Percentiles rank a stretch among this genome's conserved stretches.
Conservation (phyloP, 1,139 yeast species). For the Debaryomycetaceae sp. region DNA sequence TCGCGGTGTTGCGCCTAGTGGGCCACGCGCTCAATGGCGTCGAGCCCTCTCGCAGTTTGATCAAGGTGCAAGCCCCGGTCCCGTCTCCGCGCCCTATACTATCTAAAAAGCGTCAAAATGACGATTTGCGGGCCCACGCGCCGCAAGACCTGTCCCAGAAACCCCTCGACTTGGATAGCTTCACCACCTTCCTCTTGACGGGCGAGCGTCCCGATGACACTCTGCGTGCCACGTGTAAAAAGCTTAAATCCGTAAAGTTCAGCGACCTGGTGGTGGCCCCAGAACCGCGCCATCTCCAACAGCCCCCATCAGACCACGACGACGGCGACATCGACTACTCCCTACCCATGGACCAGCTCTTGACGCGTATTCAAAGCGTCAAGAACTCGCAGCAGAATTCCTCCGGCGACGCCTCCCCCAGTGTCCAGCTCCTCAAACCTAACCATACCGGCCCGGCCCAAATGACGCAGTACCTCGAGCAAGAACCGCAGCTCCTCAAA, state of each 20-base stretch:
- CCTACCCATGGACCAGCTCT: conserved; percentile 64
- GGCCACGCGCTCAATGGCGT: conserved; percentile 43
- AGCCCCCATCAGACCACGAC: conserved; percentile 3
- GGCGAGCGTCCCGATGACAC: conserved; percentile 51
- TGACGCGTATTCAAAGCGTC: conserved; percentile 27
- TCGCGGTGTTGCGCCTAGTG: conserved; percentile 56
- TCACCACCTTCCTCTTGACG: conserved; percentile 63
- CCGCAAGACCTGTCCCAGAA: conserved; percentile 9
- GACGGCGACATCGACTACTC: conserved; percentile 37
- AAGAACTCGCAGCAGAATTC: conserved; percentile 1
- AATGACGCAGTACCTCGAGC: conserved; percentile 9
- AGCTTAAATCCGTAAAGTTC: conserved; percentile 55
- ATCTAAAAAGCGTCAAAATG: conserved; percentile 40
- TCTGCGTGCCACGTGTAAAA: conserved; percentile 23
- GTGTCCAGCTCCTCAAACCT: conserved; percentile 10
- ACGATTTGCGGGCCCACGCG: conserved; percentile 28
- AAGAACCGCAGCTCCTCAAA: conserved; percentile 7
- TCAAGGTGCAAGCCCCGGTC: conserved; percentile 42
- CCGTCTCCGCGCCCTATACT: conserved; percentile 64
- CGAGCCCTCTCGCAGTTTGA: conserved; percentile 40
- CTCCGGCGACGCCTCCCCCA: conserved; percentile 19
- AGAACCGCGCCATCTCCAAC: conserved; percentile 21
- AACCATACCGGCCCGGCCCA: conserved; percentile 20
- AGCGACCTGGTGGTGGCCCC: conserved; percentile 50
- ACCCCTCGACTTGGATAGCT: conserved; percentile 58